Evolutionary conservation across 495 filamentous ascomycete species (phyloP).

Genomic region (Annulohypoxylon maeteangense): DNA sequence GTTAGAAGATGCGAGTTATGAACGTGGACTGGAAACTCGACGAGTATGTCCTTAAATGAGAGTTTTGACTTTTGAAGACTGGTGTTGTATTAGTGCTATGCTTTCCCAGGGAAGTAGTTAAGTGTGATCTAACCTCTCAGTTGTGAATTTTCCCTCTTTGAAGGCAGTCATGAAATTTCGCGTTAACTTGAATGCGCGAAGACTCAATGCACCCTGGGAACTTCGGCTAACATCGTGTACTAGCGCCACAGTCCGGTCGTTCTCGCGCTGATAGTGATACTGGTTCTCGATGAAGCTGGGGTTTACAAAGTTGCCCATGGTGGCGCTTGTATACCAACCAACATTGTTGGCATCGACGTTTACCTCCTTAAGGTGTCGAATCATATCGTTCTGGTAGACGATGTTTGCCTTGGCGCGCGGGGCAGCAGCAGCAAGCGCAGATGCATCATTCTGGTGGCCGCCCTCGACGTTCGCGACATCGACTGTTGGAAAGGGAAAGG

Average conservation of each 20-base stretch:
- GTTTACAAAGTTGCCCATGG: conserved; percentile 98
- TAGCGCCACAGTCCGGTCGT: conserved; percentile 91
- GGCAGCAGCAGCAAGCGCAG: conserved; percentile 84
- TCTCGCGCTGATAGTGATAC: conserved; percentile 95
- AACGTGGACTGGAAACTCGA: conserved; percentile 89
- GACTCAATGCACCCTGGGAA: conserved; percentile 86
- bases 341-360: conserved; percentile 98
- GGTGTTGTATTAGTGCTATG: conserved; percentile 42
- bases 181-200: conserved; percentile 91
- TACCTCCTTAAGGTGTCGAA: conserved; percentile 93
- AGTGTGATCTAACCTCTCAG: conserved; percentile 76
- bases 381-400: conserved; percentile 95
- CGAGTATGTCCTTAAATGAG: conserved; percentile 91
- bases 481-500: conserved; percentile 90
- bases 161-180: conserved; percentile 89
- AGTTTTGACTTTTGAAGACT: conserved; percentile 92
- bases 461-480: conserved; percentile 76
- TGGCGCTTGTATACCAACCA: conserved; percentile 98
- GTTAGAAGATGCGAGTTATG: conserved; percentile 98
- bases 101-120: conserved; percentile 15
- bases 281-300: conserved; percentile 97
- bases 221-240: conserved; percentile 96
- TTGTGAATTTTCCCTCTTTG: conserved; percentile 96
- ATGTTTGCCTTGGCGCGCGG: conserved; percentile 91
- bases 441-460: conserved; percentile 78